Conservation (phyloP, 2,329 filamentous ascomycete genomes). For the Ceratocystis lukuohia region DNA sequence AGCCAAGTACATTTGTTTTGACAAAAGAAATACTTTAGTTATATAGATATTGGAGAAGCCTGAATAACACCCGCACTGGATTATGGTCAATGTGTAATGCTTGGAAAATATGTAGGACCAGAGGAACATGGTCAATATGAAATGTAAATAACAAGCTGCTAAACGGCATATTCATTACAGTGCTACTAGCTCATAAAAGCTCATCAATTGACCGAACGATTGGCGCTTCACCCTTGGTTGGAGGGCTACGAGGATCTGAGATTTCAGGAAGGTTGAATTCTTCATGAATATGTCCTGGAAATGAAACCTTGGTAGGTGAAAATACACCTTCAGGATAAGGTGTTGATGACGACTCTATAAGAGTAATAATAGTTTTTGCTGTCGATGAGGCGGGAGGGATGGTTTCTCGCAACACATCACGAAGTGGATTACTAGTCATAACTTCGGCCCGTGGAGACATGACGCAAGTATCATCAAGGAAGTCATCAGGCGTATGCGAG, state of each 20-base stretch:
- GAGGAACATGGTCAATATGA: too few relatives aligned
- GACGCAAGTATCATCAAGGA: conserved; percentile 40
- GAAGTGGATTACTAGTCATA: conserved; percentile 57
- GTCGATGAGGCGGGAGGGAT: not conserved
- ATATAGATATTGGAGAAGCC: too few relatives aligned
- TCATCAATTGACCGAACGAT: conserved; percentile 70
- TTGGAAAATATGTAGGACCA: too few relatives aligned
- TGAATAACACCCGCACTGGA: too few relatives aligned
- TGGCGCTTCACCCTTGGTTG: conserved; percentile 58
- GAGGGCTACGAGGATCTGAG: conserved; percentile 59
- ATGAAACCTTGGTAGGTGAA: conserved; percentile 39
- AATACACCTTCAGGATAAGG: conserved; percentile 38
- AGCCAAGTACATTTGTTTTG: too few relatives aligned
- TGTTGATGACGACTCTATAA: conserved; percentile 40
- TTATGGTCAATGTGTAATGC: too few relatives aligned
- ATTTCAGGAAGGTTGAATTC: conserved; percentile 39
- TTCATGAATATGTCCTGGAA: conserved; percentile 39
- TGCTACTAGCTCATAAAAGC: conserved; percentile 33
- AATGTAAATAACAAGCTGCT: not conserved
- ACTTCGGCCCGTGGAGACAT: conserved; percentile 60
- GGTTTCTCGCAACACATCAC: conserved; percentile 25
- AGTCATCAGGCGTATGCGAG: conserved; percentile 17
- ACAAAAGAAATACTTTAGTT: too few relatives aligned
- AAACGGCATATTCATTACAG: not conserved
- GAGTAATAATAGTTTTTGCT: conserved; percentile 35